Base-by-base conservation (phyloP, 148 eudicot species). In the Rhododendron griersonianum region DNA sequence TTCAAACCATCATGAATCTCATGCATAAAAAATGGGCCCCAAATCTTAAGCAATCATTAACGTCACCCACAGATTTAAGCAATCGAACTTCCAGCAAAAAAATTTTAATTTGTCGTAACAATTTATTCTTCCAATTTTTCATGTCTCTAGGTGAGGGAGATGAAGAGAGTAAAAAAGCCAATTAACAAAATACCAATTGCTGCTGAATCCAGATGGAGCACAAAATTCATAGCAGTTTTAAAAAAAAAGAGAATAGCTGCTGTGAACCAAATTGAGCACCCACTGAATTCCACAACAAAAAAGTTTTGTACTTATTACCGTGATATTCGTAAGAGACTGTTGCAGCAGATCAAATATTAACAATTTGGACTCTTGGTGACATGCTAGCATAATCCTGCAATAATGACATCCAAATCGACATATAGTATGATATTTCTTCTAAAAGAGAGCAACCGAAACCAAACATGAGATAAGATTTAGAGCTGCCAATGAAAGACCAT, bases 1-100 rank as follows among this genome's bases (percentile, higher is more conserved):
- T 93, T 91, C 85, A 95, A 87, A 74, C 94, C 98, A 74, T 93
- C 98, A 85, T 96, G 98, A 87, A 96, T 92, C 88, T 96, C 98
- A 98, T 96, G 92, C 85, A 48, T 48, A 10, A 86, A 30, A 74
- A 69, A 55, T 10, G 33, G 78, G 13, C n/a, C 15, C 88, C 41
- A 47, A 48, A 59, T 19, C 19, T 59, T 15, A 59, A 59, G 65
- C 65, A 59, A 59, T 59, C 65, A 59, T 59, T 59, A 59, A 71
- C 9, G 39, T 11, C 45, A 41, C 28, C 7, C 37, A 47, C 61
- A 48, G 14, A 35, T 35, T 35, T 25, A 11, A 23, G 37, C 18
- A 48, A 47, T 80, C 28, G 14, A 35, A n/a, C 61, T 80, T 47
- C 30, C 37, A 23, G 19, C 4, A 5, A 50, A 11, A 19, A 21